Percentiles rank a stretch among this genome's conserved stretches.
Evolutionary conservation across 495 filamentous ascomycete species (phyloP).

Genomic region (Tuber aestivum): DNA sequence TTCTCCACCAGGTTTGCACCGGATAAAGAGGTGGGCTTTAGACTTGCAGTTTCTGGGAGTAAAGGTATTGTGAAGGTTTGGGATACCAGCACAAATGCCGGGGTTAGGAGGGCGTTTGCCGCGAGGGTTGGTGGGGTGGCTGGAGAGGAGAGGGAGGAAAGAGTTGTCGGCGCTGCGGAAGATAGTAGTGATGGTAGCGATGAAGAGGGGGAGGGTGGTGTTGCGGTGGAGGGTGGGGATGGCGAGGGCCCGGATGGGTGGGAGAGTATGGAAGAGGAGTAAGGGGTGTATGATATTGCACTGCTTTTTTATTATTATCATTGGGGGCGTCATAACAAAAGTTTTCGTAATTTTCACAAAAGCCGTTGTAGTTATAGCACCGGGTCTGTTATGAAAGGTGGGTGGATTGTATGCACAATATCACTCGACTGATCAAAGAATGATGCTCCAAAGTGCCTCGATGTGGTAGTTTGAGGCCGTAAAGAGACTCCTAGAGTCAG

Average conservation of each 20-base stretch:
- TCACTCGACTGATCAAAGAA: neutral
- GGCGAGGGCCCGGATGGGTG: conserved; percentile 55
- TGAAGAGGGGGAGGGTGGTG: conserved; percentile 56
- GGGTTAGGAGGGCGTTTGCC: conserved; percentile 82
- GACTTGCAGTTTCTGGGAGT: conserved; percentile 87
- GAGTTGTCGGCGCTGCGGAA: conserved; percentile 64
- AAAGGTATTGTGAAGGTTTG: conserved; percentile 90
- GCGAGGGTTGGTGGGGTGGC: conserved; percentile 52
- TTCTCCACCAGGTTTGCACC: conserved; percentile 87
- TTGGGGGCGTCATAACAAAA: neutral
- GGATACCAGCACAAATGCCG: conserved; percentile 91
- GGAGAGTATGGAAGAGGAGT: conserved; percentile 91
- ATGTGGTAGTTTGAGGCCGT: too few species aligned
- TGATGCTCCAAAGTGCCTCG: too few species aligned
- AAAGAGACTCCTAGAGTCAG: too few species aligned
- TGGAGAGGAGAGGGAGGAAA: conserved; percentile 66
- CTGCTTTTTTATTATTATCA: neutral
- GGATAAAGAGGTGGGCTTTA: conserved; percentile 80
- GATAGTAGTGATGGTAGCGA: conserved; percentile 58
- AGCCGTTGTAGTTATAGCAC: neutral
- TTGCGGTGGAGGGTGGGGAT: conserved; percentile 43
- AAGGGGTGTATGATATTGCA: conserved; percentile 24
- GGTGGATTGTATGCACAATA: neutral
- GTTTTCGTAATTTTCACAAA: neutral
- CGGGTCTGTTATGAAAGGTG: neutral